A percentile compares a stretch with the other conserved stretches of the same genome.
These are phyloP conservation scores for Boletus rubescentipes DNA, from an alignment of 768 basidiomycete genomes.

Conservation along the genomic window DNA sequence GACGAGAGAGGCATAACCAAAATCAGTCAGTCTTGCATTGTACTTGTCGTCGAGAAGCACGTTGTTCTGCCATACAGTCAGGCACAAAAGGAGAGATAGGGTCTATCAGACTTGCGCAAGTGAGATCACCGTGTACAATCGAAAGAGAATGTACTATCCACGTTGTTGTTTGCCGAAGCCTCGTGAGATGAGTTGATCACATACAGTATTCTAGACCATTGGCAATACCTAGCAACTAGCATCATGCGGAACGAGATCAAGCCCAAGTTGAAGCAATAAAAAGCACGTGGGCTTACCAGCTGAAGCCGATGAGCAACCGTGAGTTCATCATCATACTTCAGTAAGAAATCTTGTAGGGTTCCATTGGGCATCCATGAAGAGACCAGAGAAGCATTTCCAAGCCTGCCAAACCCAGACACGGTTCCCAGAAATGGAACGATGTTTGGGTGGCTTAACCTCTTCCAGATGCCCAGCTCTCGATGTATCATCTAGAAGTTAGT, in stretches of 20 bases:
- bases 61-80: constrained; percentile 1
- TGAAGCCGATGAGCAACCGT: constrained; percentile 1
- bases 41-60: constrained; percentile 6
- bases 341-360: constrained; percentile 8
- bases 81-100: neutral
- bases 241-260: neutral
- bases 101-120: neutral
- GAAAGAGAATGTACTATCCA: constrained; percentile 4
- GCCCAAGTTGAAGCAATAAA: neutral
- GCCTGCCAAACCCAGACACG: constrained; percentile 3
- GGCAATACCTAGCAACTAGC: neutral
- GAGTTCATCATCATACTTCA: neutral
- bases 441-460: constrained; percentile 5
- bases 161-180: neutral
- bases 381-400: constrained; percentile 6
- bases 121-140: constrained; percentile 9
- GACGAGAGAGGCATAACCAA: constrained; percentile 8
- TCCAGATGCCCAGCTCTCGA: constrained; percentile 16
- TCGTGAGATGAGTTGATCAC: neutral
- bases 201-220: neutral
- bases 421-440: constrained; percentile 15
- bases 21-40: constrained; percentile 3
- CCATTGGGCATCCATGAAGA: constrained; percentile 13
- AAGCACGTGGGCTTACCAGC: neutral
- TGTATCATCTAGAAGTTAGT: constrained; percentile 9